Evolutionary conservation across 139 green algal genomes (phyloP), one percentile per base, ranked within the genome.

Genomic region (Coelastrella sp.): DNA sequence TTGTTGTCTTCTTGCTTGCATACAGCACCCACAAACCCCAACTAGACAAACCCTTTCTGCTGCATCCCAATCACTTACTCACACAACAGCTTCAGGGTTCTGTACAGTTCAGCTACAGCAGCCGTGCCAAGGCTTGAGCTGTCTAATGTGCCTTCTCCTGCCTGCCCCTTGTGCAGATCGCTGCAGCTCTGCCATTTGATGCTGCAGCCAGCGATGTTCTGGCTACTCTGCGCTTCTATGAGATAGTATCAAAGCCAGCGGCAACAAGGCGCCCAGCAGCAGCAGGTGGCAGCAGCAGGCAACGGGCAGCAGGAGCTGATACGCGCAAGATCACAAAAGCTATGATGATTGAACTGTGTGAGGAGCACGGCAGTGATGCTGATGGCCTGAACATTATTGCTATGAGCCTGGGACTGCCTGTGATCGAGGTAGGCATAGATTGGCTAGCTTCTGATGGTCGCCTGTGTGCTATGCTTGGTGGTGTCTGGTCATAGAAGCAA

Each of bases 371-470:
- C 5, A 73, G 2, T 22, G 84, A 94, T 61, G 54, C 57, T 16
- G 93, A 94, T 60, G 59, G 23, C 2, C 64, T 90, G 32, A 86
- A 90, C 76, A 7, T 90, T 13, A 85, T 83, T n/a, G 86, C 86
- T 16, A 90, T 90, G 86, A 32, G 19, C 20, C 86, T 90, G 13
- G 86, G 86, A 5, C 56, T 89, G 8, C n/a, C 71, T n/a, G 71
- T 89, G 17, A 22, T 60, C 3, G 84, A 87, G 82, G 82, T 87
- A 32, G 23, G 64, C 64, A 71, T 5, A 14, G 13, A 47, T 47
- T 47, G 32, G 32, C 32, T 47, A 47, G 32, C 32, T 47, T 13
- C 8, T 71, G 10, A 71, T 10, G 11, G 10, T 71, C 11, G 8
- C 61, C 11, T 19, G 8, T 71, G 61, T 19, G 61, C 8, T 13